A percentile compares a stretch with the other conserved stretches of the same genome.
Conservation (phyloP, 2,329 filamentous ascomycete genomes). For the Teratosphaeriaceae sp. region DNA sequence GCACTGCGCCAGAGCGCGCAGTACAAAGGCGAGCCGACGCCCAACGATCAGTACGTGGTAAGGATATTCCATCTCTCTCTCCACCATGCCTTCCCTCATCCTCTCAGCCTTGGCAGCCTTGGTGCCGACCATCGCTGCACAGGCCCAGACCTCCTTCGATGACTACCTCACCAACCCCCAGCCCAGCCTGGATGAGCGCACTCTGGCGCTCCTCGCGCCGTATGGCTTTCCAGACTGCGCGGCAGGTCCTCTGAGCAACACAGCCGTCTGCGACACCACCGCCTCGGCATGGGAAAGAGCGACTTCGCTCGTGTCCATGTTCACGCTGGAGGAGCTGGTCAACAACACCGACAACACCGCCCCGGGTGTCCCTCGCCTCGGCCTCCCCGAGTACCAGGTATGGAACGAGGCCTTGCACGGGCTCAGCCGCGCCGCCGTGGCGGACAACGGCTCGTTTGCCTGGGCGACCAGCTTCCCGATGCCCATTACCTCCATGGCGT, state of each 20-base stretch:
- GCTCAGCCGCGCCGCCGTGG: constrained; percentile 14
- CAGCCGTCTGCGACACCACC: constrained; percentile 44
- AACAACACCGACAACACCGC: constrained; percentile 42
- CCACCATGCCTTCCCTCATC: not conserved
- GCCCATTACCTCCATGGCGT: constrained; percentile 10
- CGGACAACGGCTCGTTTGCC: constrained; percentile 29
- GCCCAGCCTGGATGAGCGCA: constrained; percentile 8
- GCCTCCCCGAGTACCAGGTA: constrained; percentile 50
- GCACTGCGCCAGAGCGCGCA: not conserved
- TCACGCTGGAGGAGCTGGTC: constrained; percentile 45
- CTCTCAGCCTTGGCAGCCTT: not conserved
- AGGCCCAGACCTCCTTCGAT: constrained; percentile 1
- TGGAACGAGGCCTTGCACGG: constrained; percentile 49
- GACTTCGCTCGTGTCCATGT: constrained; percentile 41
- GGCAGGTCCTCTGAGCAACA: constrained; percentile 42
- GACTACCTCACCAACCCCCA: constrained; percentile 6
- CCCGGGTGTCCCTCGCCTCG: constrained; percentile 49
- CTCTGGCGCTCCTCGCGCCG: constrained; percentile 4
- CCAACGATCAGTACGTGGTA: not conserved
- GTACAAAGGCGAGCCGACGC: not conserved
- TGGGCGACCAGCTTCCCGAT: constrained; percentile 8
- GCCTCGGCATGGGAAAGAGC: constrained; percentile 23
- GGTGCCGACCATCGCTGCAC: constrained; percentile 1
- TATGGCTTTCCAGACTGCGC: constrained; percentile 40
- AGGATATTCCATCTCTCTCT: not conserved